Base-by-base conservation (phyloP, 306 rosid species). In the Fagus sylvatica region DNA sequence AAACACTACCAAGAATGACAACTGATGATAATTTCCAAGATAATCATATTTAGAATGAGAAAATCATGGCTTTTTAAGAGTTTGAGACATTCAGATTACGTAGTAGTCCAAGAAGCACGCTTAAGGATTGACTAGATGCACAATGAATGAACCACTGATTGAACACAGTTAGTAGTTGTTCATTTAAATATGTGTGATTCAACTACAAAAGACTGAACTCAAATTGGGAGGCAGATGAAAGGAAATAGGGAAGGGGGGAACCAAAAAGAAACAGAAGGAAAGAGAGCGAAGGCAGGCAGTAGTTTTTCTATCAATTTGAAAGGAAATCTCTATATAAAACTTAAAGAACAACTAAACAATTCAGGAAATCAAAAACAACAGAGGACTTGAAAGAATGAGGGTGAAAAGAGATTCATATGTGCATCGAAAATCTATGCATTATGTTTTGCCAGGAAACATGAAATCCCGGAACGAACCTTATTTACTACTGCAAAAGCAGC, bases 401-500 rank as follows among this genome's bases (percentile, higher is more conserved):
- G 60, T 37, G 56, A 9, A 41, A 62, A 71, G 19, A 39, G 65
- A 7, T 8, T 34, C 64, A 70, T 69, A 75, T 69, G 64, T 66
- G 8, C 61, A 75, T 49, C 64, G 55, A 15, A 67, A 74, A 71
- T 15, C 42, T 32, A 54, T 39, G 54, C 72, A 67, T 10, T 77
- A 67, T 37, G 8, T 39, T 65, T 36, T 55, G 40, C 39, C 19
- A 9, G 13, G 19, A 28, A 48, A 64, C 68, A 65, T 30, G 11
- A 17, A 5, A 16, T 66, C 40, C 1, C 69, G 73, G 49, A 77
- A 28, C 61, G 57, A 70, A 93, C 99, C 99, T 96, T 96, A 55
- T 91, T 88, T 51, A 96, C 92, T 6, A 93, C 99, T 6, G 99
- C 99, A 85, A 86, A 96, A 43, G 99, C 99, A 54, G 99, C 99